These are phyloP conservation scores for Asterochloris sp. DNA, from an alignment of 139 green algal species.

Conservation along the genomic window DNA sequence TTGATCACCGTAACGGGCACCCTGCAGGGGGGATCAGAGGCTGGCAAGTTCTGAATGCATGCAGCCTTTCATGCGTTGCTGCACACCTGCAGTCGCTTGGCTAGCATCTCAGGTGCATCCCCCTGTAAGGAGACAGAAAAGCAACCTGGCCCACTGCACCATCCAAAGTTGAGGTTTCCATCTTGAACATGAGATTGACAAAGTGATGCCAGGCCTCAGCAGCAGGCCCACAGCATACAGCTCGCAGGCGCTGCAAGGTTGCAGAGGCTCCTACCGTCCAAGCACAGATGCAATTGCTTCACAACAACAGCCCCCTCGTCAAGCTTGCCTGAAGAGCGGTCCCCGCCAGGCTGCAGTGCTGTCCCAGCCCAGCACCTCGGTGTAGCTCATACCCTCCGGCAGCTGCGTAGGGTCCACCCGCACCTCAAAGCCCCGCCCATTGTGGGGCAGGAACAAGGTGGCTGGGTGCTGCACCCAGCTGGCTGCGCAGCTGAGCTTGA, in stretches of 20 bases:
- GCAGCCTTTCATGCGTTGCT: no score
- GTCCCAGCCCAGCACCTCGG: slow-evolving; percentile 64
- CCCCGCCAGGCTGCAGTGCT: slow-evolving; percentile 54
- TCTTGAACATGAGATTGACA: no score
- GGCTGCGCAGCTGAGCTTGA: slow-evolving; percentile 40
- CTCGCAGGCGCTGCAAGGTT: background rate
- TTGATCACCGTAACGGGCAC: slow-evolving; percentile 77
- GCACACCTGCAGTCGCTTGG: no score
- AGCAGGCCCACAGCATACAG: no score
- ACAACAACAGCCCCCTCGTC: no score
- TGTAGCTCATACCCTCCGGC: slow-evolving; percentile 74
- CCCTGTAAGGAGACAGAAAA: no score
- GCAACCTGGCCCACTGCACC: no score
- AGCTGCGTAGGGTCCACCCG: slow-evolving; percentile 62
- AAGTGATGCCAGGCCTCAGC: no score
- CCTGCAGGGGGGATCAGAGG: slow-evolving; percentile 15
- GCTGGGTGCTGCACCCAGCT: slow-evolving; percentile 68
- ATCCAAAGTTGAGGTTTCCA: no score
- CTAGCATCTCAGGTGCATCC: no score
- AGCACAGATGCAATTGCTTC: no score
- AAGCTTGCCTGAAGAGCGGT: slow-evolving; percentile 57
- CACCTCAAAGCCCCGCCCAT: slow-evolving; percentile 69
- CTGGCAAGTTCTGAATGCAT: no score
- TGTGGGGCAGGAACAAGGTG: slow-evolving; percentile 73
- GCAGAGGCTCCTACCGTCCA: background rate